Conservation (phyloP, 2,329 filamentous ascomycete genomes). For the Colletotrichum ledebouriae region DNA sequence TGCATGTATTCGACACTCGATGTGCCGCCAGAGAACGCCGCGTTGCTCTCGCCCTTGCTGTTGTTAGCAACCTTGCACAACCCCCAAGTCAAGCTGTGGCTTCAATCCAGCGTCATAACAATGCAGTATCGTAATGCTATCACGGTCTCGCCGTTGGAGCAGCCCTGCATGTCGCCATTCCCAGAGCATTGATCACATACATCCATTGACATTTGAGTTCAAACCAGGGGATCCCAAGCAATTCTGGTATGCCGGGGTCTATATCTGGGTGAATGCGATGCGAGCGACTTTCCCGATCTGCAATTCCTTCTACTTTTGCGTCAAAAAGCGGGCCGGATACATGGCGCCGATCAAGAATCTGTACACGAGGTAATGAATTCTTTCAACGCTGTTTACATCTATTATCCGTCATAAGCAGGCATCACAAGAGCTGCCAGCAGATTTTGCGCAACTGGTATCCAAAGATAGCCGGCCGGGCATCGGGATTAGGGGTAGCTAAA, state of each 20-base stretch:
- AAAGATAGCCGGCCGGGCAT: slow-evolving; percentile 1
- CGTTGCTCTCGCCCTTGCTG: background rate
- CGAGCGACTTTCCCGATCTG: slow-evolving; percentile 33
- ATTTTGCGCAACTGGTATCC: slow-evolving; percentile 12
- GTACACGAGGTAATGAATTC: background rate
- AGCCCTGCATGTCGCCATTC: slow-evolving; percentile 18
- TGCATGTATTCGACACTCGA: background rate
- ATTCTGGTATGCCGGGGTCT: slow-evolving; percentile 6
- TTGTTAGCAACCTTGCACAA: slow-evolving; percentile 26
- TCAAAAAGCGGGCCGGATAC: background rate
- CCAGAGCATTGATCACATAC: slow-evolving; percentile 10
- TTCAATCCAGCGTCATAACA: slow-evolving; percentile 36
- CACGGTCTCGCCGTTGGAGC: slow-evolving; percentile 17
- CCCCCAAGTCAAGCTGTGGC: slow-evolving; percentile 18
- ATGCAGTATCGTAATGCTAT: slow-evolving; percentile 22
- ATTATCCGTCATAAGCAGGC: background rate
- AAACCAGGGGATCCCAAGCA: slow-evolving; percentile 22
- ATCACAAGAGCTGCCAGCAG: slow-evolving; percentile 11
- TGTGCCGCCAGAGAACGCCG: slow-evolving; percentile 9
- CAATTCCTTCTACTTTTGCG: background rate
- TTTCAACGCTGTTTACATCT: background rate
- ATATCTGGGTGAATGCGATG: slow-evolving; percentile 10
- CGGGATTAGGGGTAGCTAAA: background rate
- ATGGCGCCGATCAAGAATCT: slow-evolving; percentile 9
- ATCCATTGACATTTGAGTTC: slow-evolving; percentile 21